A percentile compares a stretch with the other conserved stretches of the same genome.
Conservation (phyloP, 1,284 basidiomycete genomes). For the Trichosporon sp. region DNA sequence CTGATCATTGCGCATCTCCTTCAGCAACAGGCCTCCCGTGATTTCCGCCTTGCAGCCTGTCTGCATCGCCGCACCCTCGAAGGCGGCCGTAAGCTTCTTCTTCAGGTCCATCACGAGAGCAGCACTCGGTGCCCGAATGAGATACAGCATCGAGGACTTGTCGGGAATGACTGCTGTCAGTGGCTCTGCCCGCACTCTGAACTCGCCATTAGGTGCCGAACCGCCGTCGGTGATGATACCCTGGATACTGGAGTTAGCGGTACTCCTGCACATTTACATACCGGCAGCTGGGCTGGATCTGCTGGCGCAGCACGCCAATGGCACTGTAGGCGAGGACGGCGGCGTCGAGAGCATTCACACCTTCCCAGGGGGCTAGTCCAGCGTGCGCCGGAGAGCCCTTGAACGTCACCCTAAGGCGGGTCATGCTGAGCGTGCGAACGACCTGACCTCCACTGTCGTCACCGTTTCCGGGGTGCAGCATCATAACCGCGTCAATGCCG, state of each 20-base stretch:
- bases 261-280: not conserved
- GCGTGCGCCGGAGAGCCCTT: conserved; percentile 36
- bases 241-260: conserved; percentile 58
- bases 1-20: conserved; percentile 23
- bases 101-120: conserved; percentile 62
- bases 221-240: conserved; percentile 68
- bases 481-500: conserved; percentile 23
- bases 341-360: conserved; percentile 58
- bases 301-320: conserved; percentile 57
- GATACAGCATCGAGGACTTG: conserved; percentile 28
- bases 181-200: conserved; percentile 28
- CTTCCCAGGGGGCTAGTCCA: conserved; percentile 37
- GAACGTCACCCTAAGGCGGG: conserved; percentile 31
- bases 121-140: conserved; percentile 57
- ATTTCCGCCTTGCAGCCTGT: conserved; percentile 49
- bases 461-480: conserved; percentile 20
- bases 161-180: conserved; percentile 60
- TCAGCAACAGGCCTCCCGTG: conserved; percentile 31
- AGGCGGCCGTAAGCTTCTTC: conserved; percentile 65
- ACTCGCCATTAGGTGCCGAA: conserved; percentile 47
- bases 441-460: not conserved
- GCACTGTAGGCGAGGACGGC: conserved; percentile 58
- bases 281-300: conserved; percentile 33
- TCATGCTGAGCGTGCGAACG: not conserved
- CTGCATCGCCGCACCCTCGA: conserved; percentile 61